Conservation (phyloP, 1,139 yeast species). For the Zhuliangozyma parablackwelliae region DNA sequence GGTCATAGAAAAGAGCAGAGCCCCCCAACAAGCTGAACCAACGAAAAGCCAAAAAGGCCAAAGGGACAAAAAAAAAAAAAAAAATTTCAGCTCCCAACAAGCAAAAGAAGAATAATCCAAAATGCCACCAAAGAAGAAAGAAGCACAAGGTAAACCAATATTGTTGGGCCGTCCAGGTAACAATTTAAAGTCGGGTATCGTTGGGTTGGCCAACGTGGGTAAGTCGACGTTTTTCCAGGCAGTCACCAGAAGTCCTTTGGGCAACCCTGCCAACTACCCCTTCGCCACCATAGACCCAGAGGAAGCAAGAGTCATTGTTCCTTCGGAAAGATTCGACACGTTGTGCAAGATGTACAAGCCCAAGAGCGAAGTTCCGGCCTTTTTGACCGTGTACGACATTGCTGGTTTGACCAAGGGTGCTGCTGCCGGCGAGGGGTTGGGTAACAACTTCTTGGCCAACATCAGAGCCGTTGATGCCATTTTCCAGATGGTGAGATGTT, state of each 20-base stretch:
- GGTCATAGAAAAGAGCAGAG: slow-evolving; percentile 93
- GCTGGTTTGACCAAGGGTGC: slow-evolving; percentile 99
- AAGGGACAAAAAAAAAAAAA: too few species aligned
- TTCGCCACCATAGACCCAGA: slow-evolving; percentile 99
- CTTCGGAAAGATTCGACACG: slow-evolving; percentile 83
- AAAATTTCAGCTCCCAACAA: background rate
- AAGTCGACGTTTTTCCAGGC: slow-evolving; percentile 90
- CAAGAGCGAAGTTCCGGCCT: slow-evolving; percentile 86
- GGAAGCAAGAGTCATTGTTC: slow-evolving; percentile 96
- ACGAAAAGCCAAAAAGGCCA: too few species aligned
- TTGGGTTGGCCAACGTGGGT: slow-evolving; percentile 95
- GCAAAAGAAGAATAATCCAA: background rate
- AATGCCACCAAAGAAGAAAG: slow-evolving; percentile 96
- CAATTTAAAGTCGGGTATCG: slow-evolving; percentile 93
- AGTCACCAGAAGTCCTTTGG: slow-evolving; percentile 84
- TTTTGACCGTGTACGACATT: slow-evolving; percentile 90
- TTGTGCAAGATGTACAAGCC: slow-evolving; percentile 74
- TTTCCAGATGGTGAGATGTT: slow-evolving; percentile 96
- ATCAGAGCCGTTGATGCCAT: slow-evolving; percentile 98
- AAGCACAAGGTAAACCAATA: slow-evolving; percentile 76
- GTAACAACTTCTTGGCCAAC: slow-evolving; percentile 95
- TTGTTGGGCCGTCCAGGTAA: slow-evolving; percentile 98
- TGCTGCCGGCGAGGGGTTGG: slow-evolving; percentile 95
- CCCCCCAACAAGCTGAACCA: slow-evolving; percentile 19
- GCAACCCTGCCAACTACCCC: slow-evolving; percentile 98